Conservation (phyloP, 495 filamentous ascomycete species). For the Astrothelium subdiscretum region DNA sequence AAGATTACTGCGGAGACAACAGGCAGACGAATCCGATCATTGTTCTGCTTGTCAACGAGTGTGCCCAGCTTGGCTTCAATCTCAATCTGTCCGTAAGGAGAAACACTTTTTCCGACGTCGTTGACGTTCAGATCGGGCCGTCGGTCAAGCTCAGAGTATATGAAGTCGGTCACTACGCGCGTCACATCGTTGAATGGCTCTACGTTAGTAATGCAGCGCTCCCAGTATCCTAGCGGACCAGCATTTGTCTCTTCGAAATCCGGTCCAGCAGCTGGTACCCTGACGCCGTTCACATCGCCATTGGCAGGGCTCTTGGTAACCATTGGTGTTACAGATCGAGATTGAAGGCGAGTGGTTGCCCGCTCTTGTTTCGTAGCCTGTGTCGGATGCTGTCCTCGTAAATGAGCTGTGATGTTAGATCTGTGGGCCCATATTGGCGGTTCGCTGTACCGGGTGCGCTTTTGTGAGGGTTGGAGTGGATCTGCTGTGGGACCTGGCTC, state of each 20-base stretch:
- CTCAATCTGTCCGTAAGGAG: conserved; percentile 33
- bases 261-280: neutral
- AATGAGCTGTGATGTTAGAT: conserved; percentile 13
- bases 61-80: conserved; percentile 86
- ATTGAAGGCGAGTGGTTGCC: conserved; percentile 3
- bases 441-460: conserved; percentile 19
- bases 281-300: neutral
- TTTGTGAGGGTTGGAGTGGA: neutral
- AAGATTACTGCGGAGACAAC: conserved; percentile 57
- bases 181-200: conserved; percentile 1
- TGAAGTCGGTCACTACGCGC: conserved; percentile 43
- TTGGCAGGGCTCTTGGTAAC: neutral
- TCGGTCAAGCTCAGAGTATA: conserved; percentile 51
- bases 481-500: conserved; percentile 21
- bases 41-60: conserved; percentile 57
- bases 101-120: conserved; percentile 35
- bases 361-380: conserved; percentile 18
- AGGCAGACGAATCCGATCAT: conserved; percentile 53
- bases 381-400: conserved; percentile 21
- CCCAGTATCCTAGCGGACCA: conserved; percentile 1
- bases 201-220: neutral
- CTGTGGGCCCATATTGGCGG: conserved; percentile 37
- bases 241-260: neutral
- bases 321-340: neutral
- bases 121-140: conserved; percentile 34